Conservation (phyloP, 1,284 basidiomycete species). For the Ustilago curta region DNA sequence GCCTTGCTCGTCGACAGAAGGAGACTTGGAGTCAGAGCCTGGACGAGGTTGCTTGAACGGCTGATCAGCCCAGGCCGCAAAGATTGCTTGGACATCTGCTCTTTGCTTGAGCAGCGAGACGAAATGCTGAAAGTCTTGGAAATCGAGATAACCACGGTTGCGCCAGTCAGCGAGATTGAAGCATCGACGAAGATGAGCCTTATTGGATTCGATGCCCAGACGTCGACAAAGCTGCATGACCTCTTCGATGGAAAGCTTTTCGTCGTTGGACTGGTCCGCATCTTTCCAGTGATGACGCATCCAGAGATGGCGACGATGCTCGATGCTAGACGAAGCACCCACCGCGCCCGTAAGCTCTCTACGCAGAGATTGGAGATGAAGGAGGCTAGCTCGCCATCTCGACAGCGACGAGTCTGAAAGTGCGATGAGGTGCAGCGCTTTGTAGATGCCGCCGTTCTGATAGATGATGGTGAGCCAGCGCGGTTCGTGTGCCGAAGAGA, state of each 20-base stretch:
- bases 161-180: conserved; percentile 83
- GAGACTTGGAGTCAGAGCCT: not conserved
- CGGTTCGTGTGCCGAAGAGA: conserved; percentile 70
- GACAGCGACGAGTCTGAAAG: conserved; percentile 78
- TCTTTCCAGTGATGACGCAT: conserved; percentile 85
- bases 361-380: conserved; percentile 69
- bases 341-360: conserved; percentile 54
- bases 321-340: conserved; percentile 68
- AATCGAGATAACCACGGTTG: conserved; percentile 80
- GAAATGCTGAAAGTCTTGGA: conserved; percentile 84
- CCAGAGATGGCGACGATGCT: conserved; percentile 80
- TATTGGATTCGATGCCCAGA: conserved; percentile 78
- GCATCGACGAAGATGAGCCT: conserved; percentile 75
- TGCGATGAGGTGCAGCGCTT: conserved; percentile 89
- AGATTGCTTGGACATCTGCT: conserved; percentile 78
- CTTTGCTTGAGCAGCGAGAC: conserved; percentile 86
- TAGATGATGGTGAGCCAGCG: conserved; percentile 84
- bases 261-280: conserved; percentile 76
- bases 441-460: conserved; percentile 82
- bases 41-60: conserved; percentile 9
- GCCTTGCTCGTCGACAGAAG: not conserved
- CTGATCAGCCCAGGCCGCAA: conserved; percentile 51
- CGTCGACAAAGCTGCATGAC: conserved; percentile 81
- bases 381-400: conserved; percentile 72
- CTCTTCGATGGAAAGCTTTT: conserved; percentile 79